A percentile compares a stretch with the other conserved stretches of the same genome.
phyloP scores from a whole-genome alignment of 108 stramenopile genomes.

The Fragilaria radians region DNA sequence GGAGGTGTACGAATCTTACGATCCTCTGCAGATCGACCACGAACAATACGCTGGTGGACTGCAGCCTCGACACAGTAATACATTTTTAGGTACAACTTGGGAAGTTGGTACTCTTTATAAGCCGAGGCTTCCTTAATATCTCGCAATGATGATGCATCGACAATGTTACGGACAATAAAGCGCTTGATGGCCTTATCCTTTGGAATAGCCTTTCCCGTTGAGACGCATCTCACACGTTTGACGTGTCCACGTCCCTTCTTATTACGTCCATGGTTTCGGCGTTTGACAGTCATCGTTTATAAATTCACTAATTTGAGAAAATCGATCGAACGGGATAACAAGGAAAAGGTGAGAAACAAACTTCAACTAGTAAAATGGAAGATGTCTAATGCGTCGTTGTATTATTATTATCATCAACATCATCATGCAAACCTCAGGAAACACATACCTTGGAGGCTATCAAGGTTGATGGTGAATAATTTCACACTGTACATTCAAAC shows the following conservation, averaged over 20 bases:
- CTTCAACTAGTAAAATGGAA: too few relatives aligned
- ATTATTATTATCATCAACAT: too few relatives aligned
- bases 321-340: slow-evolving; percentile 1
- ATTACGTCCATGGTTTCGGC: slow-evolving; percentile 99
- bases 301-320: not conserved
- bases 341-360: too few relatives aligned
- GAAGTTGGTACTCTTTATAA: slow-evolving; percentile 97
- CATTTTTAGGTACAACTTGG: slow-evolving; percentile 99
- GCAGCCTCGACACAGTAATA: slow-evolving; percentile 99
- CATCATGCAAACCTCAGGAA: too few relatives aligned
- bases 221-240: slow-evolving; percentile 96
- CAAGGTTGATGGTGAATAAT: too few relatives aligned
- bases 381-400: too few relatives aligned
- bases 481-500: too few relatives aligned
- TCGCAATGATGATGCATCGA: slow-evolving; percentile 95
- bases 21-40: slow-evolving; percentile 87
- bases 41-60: slow-evolving; percentile 99
- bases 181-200: slow-evolving; percentile 99
- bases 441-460: too few relatives aligned
- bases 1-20: slow-evolving; percentile 96
- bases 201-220: slow-evolving; percentile 98
- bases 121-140: slow-evolving; percentile 99
- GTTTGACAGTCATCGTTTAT: slow-evolving; percentile 95
- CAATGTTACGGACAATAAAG: slow-evolving; percentile 99
- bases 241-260: slow-evolving; percentile 99